Percentiles rank a stretch among this genome's conserved stretches.
Evolutionary conservation across 2,329 filamentous ascomycete genomes (phyloP).

Genomic region (Claviceps sp.): DNA sequence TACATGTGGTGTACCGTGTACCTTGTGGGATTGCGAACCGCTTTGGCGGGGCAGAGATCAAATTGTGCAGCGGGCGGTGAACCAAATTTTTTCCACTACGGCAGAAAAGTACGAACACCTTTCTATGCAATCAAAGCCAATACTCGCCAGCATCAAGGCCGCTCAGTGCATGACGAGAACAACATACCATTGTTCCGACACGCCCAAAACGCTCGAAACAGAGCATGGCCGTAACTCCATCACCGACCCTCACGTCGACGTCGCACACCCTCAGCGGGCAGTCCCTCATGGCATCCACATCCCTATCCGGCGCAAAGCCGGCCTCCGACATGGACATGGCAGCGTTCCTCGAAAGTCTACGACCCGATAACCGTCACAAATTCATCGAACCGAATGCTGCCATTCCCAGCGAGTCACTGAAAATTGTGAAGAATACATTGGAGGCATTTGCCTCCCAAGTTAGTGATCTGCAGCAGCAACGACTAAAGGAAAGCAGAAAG

Average conservation of each 20-base stretch:
- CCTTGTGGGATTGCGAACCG: too few species aligned
- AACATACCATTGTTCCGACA: background rate
- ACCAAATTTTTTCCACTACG: slow-evolving; percentile 6
- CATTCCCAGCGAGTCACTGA: slow-evolving; percentile 56
- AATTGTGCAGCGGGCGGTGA: slow-evolving; percentile 6
- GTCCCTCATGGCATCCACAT: slow-evolving; percentile 27
- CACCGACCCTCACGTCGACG: slow-evolving; percentile 49
- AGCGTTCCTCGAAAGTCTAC: slow-evolving; percentile 44
- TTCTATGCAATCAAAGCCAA: background rate
- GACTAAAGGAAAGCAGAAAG: slow-evolving; percentile 61
- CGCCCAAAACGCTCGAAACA: background rate
- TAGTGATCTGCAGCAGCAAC: slow-evolving; percentile 56
- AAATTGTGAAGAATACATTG: slow-evolving; percentile 66
- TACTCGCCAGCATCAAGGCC: background rate
- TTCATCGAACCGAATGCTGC: slow-evolving; percentile 63
- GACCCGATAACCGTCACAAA: slow-evolving; percentile 47
- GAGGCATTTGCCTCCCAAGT: slow-evolving; percentile 66
- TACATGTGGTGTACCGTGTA: too few species aligned
- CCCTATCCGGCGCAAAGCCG: slow-evolving; percentile 22
- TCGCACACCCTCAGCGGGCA: slow-evolving; percentile 48
- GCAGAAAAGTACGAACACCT: slow-evolving; percentile 6
- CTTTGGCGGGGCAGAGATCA: too few species aligned
- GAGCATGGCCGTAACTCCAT: slow-evolving; percentile 29
- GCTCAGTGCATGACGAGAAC: too few species aligned
- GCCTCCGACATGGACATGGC: slow-evolving; percentile 24